Evolutionary conservation across 2,329 filamentous ascomycete genomes (phyloP).

Genomic region (Aureobasidium uvarum): DNA sequence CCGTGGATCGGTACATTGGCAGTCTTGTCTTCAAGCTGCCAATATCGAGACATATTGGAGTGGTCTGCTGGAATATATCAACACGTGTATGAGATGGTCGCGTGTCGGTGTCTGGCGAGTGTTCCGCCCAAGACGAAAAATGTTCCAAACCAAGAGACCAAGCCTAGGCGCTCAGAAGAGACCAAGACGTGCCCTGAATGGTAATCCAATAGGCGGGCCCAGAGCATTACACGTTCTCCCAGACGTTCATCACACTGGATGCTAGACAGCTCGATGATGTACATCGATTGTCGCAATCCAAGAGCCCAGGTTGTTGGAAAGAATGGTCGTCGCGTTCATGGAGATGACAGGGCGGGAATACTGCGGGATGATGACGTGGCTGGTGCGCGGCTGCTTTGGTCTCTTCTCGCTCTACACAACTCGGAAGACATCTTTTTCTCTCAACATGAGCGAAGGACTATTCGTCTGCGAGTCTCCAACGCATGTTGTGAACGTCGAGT

Average conservation of each 20-base stretch:
- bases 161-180: conserved; percentile 1
- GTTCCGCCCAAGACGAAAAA: background rate
- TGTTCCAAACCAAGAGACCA: conserved; percentile 8
- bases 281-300: background rate
- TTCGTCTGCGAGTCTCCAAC: background rate
- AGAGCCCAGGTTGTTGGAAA: background rate
- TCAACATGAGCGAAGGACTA: background rate
- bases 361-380: conserved; percentile 10
- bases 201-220: background rate
- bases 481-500: background rate
- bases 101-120: background rate
- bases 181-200: background rate
- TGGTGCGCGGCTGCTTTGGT: background rate
- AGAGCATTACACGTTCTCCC: background rate
- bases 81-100: background rate
- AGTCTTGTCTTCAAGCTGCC: background rate
- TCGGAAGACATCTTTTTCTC: background rate
- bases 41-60: background rate
- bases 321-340: background rate
- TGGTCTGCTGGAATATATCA: background rate
- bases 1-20: background rate
- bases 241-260: background rate
- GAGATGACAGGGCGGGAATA: background rate
- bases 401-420: background rate
- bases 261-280: background rate